Conservation (phyloP, 1,284 basidiomycete species). For the Apiotrichum mycotoxinovorans region DNA sequence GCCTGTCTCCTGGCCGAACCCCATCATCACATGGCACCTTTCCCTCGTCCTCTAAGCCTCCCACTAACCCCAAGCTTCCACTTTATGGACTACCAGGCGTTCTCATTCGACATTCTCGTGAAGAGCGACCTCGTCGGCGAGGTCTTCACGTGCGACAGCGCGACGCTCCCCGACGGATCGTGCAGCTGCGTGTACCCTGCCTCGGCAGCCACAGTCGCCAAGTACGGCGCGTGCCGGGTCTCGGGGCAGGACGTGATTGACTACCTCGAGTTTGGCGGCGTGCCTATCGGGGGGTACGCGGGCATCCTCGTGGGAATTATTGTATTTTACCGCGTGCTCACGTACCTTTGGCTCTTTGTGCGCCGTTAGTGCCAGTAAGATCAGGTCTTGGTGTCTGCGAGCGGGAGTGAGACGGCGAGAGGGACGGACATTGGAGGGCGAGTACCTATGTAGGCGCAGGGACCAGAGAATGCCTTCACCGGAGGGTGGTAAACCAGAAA, state of each 20-base stretch:
- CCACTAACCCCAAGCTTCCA: not conserved
- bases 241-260: slow-evolving; percentile 37
- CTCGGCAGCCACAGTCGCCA: slow-evolving; percentile 45
- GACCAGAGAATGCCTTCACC: too few relatives aligned
- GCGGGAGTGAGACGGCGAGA: too few relatives aligned
- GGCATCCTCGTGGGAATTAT: slow-evolving; percentile 47
- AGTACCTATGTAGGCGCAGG: too few relatives aligned
- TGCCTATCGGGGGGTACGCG: slow-evolving; percentile 30
- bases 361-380: too few relatives aligned
- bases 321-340: slow-evolving; percentile 38
- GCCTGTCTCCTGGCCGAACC: too few relatives aligned
- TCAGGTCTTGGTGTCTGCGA: too few relatives aligned
- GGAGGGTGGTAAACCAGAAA: too few relatives aligned
- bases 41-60: too few relatives aligned
- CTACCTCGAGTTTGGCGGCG: slow-evolving; percentile 27
- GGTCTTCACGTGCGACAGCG: slow-evolving; percentile 51
- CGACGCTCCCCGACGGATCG: slow-evolving; percentile 6
- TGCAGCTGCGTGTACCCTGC: slow-evolving; percentile 17
- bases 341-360: too few relatives aligned
- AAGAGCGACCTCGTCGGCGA: slow-evolving; percentile 58
- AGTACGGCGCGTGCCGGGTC: slow-evolving; percentile 49
- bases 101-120: slow-evolving; percentile 51
- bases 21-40: too few relatives aligned
- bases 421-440: too few relatives aligned
- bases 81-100: slow-evolving; percentile 51